phyloP scores from a whole-genome alignment of 2,329 filamentous ascomycete genomes.

The Raffaelea ambrosiae region DNA sequence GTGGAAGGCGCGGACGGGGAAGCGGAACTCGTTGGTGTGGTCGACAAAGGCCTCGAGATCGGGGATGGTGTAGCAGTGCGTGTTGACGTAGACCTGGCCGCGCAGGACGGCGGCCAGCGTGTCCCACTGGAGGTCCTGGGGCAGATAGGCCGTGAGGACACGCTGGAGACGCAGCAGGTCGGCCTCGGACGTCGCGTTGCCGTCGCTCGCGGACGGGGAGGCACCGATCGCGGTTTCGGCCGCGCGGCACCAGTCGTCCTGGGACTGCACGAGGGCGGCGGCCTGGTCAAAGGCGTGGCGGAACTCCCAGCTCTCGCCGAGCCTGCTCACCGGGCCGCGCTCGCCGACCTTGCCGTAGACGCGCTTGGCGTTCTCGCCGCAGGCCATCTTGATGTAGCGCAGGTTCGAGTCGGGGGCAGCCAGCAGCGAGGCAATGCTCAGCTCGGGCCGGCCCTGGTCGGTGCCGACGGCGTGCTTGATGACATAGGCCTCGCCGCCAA shows the following conservation, averaged over 20 bases:
- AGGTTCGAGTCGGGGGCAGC: constrained; percentile 56
- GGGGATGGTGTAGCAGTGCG: constrained; percentile 62
- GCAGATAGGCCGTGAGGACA: constrained; percentile 48
- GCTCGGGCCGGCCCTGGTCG: constrained; percentile 50
- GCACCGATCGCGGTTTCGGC: constrained; percentile 42
- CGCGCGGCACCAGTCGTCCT: constrained; percentile 60
- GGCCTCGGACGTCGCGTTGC: neutral
- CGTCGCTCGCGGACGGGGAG: constrained; percentile 48
- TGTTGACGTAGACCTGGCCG: constrained; percentile 61
- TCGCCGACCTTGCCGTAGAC: constrained; percentile 48
- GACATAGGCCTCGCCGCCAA: constrained; percentile 61
- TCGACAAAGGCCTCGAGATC: constrained; percentile 63
- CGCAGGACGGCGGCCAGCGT: constrained; percentile 53
- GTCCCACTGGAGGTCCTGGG: constrained; percentile 55
- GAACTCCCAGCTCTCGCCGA: constrained; percentile 64
- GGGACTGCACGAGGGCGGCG: constrained; percentile 42
- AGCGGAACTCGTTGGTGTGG: constrained; percentile 65
- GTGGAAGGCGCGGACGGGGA: constrained; percentile 58
- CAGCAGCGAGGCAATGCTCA: constrained; percentile 54
- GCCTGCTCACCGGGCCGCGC: constrained; percentile 47
- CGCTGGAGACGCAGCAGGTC: constrained; percentile 30
- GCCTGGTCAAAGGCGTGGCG: constrained; percentile 60
- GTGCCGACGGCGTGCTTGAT: constrained; percentile 60
- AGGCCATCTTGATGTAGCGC: constrained; percentile 70
- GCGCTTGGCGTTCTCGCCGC: constrained; percentile 60